Base-by-base conservation (phyloP, 192 early-diverging fungal genomes). In the Lobosporangium transversale region DNA sequence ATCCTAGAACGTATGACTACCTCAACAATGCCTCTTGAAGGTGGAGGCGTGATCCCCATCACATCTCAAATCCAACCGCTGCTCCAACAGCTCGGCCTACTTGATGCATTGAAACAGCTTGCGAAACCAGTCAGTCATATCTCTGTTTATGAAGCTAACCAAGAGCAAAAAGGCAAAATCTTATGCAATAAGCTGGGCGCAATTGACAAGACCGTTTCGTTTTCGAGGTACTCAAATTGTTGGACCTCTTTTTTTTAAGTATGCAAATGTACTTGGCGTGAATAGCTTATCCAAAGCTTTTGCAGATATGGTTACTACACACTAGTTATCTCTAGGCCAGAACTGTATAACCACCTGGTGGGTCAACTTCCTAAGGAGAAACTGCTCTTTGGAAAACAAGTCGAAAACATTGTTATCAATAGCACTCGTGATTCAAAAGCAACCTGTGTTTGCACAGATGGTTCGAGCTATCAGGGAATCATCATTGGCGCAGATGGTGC, bases 11-110 rank as follows among this genome's bases (percentile, higher is more conserved):
- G 71, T 14, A 44, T 58, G 2, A 26, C 71, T 0, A 37, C 33
- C 0, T 40, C 63, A 2, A 75, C 49, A 27, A 60, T 61, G 58
- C 71, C 71, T 0, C 49, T 75, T 1, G 63, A 63, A 44, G 69
- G 69, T 3, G 69, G 69, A 2, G 69, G 69, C 0, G 60, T 71
- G 26, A 71, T 71, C 24, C 42, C 20, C 9, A 43, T 71, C 4
- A 63, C 69, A 9, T 32, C 69, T 0, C 69, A 71, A 33, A 71
- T 71, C 10, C 69, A 71, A 11, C 69, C 69, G 26, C 54, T 71
- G 1, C 47, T 71, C 3, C 44, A 58, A 2, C 54, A 63, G 21
- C 61, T 71, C 30, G 60, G 69, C 4, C 24, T 71, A 1, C 29
- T 71, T 14, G 54, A 57, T 6, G n/a, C 1, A 9, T 14, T 71